Conservation (phyloP, 768 basidiomycete species). For the Tricholoma bakamatsutake region DNA sequence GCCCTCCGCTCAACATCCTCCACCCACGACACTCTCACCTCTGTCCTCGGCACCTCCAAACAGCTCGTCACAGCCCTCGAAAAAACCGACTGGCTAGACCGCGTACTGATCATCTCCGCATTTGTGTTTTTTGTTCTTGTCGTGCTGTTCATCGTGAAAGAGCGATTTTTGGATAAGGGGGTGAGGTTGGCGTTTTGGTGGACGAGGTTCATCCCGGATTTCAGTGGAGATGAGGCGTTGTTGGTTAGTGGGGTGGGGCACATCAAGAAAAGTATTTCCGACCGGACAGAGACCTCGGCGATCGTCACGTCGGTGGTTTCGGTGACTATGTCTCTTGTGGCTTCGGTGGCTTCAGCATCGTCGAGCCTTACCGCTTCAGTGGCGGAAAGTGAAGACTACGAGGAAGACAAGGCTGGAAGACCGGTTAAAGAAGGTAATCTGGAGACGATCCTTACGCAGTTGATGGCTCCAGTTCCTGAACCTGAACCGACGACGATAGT, state of each 20-base stretch:
- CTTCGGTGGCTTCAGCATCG: background rate
- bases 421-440: background rate
- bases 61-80: constrained; percentile 84
- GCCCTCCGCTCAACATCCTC: constrained; percentile 69
- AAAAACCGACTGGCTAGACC: constrained; percentile 88
- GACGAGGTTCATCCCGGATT: constrained; percentile 67
- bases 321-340: background rate
- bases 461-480: background rate
- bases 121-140: constrained; percentile 82
- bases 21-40: constrained; percentile 70
- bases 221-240: constrained; percentile 25
- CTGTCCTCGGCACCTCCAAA: constrained; percentile 72
- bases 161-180: constrained; percentile 77
- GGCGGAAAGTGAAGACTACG: background rate
- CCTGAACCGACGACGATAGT: background rate
- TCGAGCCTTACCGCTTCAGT: background rate
- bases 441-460: background rate
- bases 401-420: background rate
- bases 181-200: constrained; percentile 83
- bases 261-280: background rate
- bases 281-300: background rate
- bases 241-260: background rate
- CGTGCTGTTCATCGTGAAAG: constrained; percentile 82
- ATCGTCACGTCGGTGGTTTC: background rate
- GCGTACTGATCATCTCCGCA: constrained; percentile 74